Base-by-base conservation (phyloP, 2,329 filamentous ascomycete species). In the Beauveria asiatica region DNA sequence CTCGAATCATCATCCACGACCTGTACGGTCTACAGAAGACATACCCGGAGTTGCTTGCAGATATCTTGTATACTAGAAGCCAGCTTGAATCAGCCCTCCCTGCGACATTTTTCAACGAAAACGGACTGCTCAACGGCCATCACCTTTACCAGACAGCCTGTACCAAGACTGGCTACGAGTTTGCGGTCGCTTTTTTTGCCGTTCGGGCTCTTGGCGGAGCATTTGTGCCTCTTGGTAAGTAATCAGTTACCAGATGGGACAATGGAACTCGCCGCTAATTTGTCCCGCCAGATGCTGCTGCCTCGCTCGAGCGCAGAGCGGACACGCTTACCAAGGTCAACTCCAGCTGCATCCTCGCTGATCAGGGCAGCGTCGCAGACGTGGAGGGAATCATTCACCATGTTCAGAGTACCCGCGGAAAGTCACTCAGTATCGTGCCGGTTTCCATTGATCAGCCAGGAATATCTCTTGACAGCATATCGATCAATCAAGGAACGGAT, bases 161-260 rank as follows among this genome's bases (percentile, higher is more conserved):
- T 16, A 61, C 65, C 19, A 33, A 39, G 21, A 62, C 62, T 9
- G 65, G 66, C 6, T 68, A 68, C 45, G 66, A 67, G 46, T 67
- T 67, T 25, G 48, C 66, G 11, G 66, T 68, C 5, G 66, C 65
- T 3, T 67, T 66, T 39, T 66, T 67, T 23, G 63, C 64, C 10
- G 57, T 61, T 21, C 62, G 64, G 9, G 66, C 60, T 3, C 41
- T 68, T 4, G 66, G 64, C 5, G 65, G 53, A 10, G 42, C 64
- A 6, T 63, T 61, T 17, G 51, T 66, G 17, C 63, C 66, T 2
- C 39, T 67, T 23, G 62, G 65, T 65, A 42, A 13, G 27, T 10
- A 37, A 17, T 11, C 13, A 5, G 19, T 17, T 8, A 7, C 1
- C 10, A 21, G 0, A 2, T 44, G 0, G 30, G 8, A 16, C 5